These are phyloP conservation scores for Dactylonectria estremocensis DNA, from an alignment of 2,329 filamentous ascomycete species.

Conservation along the genomic window DNA sequence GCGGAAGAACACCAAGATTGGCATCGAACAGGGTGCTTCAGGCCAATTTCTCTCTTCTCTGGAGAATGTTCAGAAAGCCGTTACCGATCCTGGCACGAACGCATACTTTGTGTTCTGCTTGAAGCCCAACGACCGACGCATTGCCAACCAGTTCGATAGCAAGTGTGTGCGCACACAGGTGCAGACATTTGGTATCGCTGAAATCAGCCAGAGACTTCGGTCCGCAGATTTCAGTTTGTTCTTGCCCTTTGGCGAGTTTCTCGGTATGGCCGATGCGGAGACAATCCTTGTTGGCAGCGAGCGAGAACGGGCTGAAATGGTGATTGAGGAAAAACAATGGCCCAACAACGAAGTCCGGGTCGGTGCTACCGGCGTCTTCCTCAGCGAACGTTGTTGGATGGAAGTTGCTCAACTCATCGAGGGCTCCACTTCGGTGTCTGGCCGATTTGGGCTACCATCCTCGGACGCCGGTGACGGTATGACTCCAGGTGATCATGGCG, in stretches of 20 bases:
- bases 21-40: constrained; percentile 85
- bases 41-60: constrained; percentile 92
- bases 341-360: constrained; percentile 91
- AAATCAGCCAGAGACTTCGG: constrained; percentile 93
- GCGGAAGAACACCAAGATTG: constrained; percentile 60
- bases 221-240: constrained; percentile 97
- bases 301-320: constrained; percentile 88
- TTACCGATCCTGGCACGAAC: constrained; percentile 87
- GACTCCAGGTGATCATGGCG: constrained; percentile 71
- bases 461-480: constrained; percentile 77
- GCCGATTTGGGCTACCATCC: constrained; percentile 50
- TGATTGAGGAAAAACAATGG: constrained; percentile 95
- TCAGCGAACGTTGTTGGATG: constrained; percentile 96
- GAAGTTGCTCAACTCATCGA: constrained; percentile 86
- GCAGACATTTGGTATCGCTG: constrained; percentile 95
- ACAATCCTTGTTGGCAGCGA: constrained; percentile 92
- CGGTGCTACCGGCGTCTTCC: constrained; percentile 93
- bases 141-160: constrained; percentile 99
- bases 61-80: constrained; percentile 90
- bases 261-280: constrained; percentile 89
- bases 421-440: constrained; percentile 66
- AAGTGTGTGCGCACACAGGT: constrained; percentile 97
- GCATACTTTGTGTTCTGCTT: constrained; percentile 97
- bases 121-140: constrained; percentile 96
- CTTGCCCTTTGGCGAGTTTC: constrained; percentile 94